Evolutionary conservation across 495 filamentous ascomycete genomes (phyloP), one percentile per base, ranked within the genome.

Genomic region (Apodospora peruviana): DNA sequence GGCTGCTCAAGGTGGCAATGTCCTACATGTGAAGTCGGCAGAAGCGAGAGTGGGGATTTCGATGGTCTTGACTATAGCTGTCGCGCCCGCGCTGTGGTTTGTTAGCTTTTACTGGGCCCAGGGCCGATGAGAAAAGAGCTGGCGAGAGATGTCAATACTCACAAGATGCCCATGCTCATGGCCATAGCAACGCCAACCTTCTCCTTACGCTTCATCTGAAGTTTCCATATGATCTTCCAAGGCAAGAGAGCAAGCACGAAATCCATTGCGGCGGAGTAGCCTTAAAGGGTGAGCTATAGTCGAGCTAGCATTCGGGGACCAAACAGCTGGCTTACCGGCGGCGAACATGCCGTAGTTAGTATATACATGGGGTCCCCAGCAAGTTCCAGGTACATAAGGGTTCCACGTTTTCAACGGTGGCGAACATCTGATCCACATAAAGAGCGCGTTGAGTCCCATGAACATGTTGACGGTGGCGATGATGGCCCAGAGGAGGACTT

Each of bases 111-210:
- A 29, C 10, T 23, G 2, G 24, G 25, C 5, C 11, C 43, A n/a
- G 3, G 9, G 18, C 2, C 2, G 18, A 3, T 3, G n/a, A 17
- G 14, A 17, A 27, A 21, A 12, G 1, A 3, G 5, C 36, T 43
- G 21, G 10, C 0, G 9, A 12, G 10, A 25, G 11, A 9, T 1
- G 8, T 11, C 27, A 10, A 27, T 3, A 51, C 68, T 55, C 48
- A 72, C 68, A 70, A 62, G 23, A 69, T 40, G 1, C 67, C 67
- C 58, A 69, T 63, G 48, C 68, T 65, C 67, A 72, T 69, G 27
- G 62, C 65, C n/a, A 66, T n/a, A 0, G 55, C 53, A 4, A 71
- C 58, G 12, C 68, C 68, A 35, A 69, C 17, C 36, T 66, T 71
- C 45, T 71, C 68, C 16, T 58, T 62, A 1, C 49, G 53, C 19